A percentile compares a stretch with the other conserved stretches of the same genome.
These are phyloP conservation scores for Fusarium haematococcum DNA, from an alignment of 2,329 filamentous ascomycete genomes.

Conservation along the genomic window DNA sequence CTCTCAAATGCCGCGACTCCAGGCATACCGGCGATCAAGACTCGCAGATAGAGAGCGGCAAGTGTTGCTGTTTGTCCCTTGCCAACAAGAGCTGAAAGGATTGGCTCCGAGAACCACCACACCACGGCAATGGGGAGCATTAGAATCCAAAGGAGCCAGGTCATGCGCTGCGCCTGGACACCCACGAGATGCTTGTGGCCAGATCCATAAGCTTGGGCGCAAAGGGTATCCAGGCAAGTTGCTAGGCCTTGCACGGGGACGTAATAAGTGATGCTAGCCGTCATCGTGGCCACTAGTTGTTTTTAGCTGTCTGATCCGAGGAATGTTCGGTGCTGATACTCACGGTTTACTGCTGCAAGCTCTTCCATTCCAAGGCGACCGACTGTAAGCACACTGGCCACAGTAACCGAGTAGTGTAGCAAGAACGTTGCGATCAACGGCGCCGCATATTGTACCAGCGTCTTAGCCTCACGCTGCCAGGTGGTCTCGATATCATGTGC, in stretches of 20 bases:
- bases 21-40: slow-evolving; percentile 77
- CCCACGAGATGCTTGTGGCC: slow-evolving; percentile 88
- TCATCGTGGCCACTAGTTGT: slow-evolving; percentile 69
- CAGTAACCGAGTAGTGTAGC: slow-evolving; percentile 82
- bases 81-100: slow-evolving; percentile 61
- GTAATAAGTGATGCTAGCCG: slow-evolving; percentile 80
- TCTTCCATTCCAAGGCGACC: slow-evolving; percentile 76
- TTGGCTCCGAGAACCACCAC: slow-evolving; percentile 74
- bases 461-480: slow-evolving; percentile 87
- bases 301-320: not conserved
- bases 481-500: slow-evolving; percentile 85
- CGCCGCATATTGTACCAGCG: slow-evolving; percentile 75
- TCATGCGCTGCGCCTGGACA: slow-evolving; percentile 83
- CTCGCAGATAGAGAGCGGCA: slow-evolving; percentile 76
- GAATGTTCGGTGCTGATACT: not conserved
- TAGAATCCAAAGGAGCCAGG: slow-evolving; percentile 77
- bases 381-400: slow-evolving; percentile 79
- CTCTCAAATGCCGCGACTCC: slow-evolving; percentile 80
- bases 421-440: slow-evolving; percentile 77
- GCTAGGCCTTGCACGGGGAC: slow-evolving; percentile 82
- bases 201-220: slow-evolving; percentile 90
- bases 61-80: slow-evolving; percentile 70
- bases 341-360: slow-evolving; percentile 53
- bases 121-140: slow-evolving; percentile 77
- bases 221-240: slow-evolving; percentile 89